Conservation (phyloP, 345 rosid genomes). For the Dipteronia sinensis region DNA sequence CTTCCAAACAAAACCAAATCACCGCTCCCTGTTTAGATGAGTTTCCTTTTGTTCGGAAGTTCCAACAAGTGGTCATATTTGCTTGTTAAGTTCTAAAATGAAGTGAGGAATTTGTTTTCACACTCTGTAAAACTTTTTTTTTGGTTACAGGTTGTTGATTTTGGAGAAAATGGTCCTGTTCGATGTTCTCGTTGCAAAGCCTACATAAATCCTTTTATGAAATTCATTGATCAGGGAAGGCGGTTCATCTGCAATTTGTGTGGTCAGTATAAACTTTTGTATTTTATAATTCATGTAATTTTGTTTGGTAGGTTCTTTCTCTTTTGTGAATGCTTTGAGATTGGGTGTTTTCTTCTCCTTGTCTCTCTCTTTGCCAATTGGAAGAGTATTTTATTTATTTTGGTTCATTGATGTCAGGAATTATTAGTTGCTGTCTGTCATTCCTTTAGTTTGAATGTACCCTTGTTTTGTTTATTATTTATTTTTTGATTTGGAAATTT, state of each 20-base stretch:
- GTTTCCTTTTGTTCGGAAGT: not conserved
- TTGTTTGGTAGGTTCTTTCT: not conserved
- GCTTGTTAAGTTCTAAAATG: not conserved
- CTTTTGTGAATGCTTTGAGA: not conserved
- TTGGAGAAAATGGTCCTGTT: slow-evolving; percentile 90
- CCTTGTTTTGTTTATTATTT: not conserved
- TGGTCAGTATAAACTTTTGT: slow-evolving; percentile 40
- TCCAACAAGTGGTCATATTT: not conserved
- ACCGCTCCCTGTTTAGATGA: not conserved
- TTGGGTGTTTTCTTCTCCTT: not conserved
- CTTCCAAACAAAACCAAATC: not conserved
- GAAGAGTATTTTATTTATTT: slow-evolving; percentile 3
- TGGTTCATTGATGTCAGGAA: slow-evolving; percentile 12
- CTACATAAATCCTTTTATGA: slow-evolving; percentile 92
- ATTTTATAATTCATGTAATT: slow-evolving; percentile 1
- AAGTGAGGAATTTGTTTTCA: not conserved
- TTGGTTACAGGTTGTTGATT: slow-evolving; percentile 73
- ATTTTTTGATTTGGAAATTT: not conserved
- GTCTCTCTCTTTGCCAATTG: not conserved
- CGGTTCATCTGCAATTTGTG: slow-evolving; percentile 87
- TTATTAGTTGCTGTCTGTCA: not conserved
- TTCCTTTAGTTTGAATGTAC: not conserved
- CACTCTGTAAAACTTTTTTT: slow-evolving; percentile 15
- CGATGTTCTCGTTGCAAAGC: slow-evolving; percentile 97
- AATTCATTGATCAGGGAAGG: slow-evolving; percentile 88